Percentiles rank a stretch among this genome's conserved stretches.
Conservation (phyloP, 305 asterid species). For the Fraxinus sp. region DNA sequence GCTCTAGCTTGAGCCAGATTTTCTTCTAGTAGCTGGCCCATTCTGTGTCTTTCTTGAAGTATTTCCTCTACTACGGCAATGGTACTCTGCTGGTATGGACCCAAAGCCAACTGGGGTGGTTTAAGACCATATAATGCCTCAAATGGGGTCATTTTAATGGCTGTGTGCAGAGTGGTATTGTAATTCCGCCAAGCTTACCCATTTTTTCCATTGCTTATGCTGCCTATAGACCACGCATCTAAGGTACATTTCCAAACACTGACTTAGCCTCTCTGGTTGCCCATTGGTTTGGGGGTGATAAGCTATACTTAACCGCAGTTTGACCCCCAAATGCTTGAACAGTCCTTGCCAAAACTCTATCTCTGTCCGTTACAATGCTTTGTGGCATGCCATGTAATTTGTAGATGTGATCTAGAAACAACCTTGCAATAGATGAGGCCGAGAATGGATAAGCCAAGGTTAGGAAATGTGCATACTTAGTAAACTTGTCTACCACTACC, state of each 20-base stretch:
- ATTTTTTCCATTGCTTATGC: not conserved
- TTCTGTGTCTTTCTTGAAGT: not conserved
- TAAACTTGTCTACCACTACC: not conserved
- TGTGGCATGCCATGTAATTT: not conserved
- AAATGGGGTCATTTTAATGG: not conserved
- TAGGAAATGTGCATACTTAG: not conserved
- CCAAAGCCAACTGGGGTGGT: not conserved
- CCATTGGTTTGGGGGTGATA: not conserved
- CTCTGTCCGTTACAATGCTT: not conserved
- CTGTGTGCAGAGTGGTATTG: not conserved
- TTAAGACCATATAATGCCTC: not conserved
- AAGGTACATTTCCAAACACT: not conserved
- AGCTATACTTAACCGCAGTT: not conserved
- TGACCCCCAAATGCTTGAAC: not conserved
- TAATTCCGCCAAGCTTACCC: not conserved
- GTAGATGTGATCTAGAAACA: not conserved
- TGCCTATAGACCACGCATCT: not conserved
- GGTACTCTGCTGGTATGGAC: not conserved
- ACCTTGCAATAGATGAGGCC: not conserved
- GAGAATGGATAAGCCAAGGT: not conserved
- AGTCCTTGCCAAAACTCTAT: not conserved
- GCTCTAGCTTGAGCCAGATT: not conserved
- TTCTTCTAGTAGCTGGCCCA: not conserved
- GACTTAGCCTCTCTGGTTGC: not conserved
- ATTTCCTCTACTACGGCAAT: not conserved